Evolutionary conservation across 73 alveolate genomes (phyloP), one percentile per base, ranked within the genome.

Genomic region (Paramecium sonneborni): DNA sequence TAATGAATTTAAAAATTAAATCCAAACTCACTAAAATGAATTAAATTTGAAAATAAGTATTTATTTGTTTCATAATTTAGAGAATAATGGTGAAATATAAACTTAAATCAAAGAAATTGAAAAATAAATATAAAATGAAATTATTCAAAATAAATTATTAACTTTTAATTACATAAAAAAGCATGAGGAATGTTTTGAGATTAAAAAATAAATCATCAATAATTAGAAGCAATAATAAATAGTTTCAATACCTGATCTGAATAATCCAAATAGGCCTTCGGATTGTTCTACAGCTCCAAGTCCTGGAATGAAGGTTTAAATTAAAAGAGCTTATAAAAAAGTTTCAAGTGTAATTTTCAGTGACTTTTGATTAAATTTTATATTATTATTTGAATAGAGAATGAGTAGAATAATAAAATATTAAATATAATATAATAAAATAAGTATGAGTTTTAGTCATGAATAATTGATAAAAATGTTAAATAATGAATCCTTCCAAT

Each of bases 241-340:
- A 43, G 86, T 72, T 30, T 30, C 84, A 26, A 32, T 62, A 11
- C 44, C 84, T 3, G 84, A 62, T 15, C 84, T 62, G 1, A 52
- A 52, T 30, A 62, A 62, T 72, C 55, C 72, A 6, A 79, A 57
- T 21, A 21, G 90, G 10, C 90, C 90, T 6, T 79, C 90, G 6
- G 90, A 79, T 21, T 44, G 90, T 28, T 79, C 90, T 44, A 79
- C 90, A 20, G 39, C 46, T 5, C 67, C 87, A 12, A 79, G 74
- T 44, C 74, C 90, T 21, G 74, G 69, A 5, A 74, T 74, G 87
- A 21, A 37, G 57, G 44, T 32, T n/a, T 21, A 74, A 28, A 14
- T 37, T 5, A 74, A 34, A 14, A 34, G 56, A 37, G 87, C 56
- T 14, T 21, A 34, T 74, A 74, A 37, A 74, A 37, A 39, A 37